Base-by-base conservation (phyloP, 805 yeast species). In the Saccharomyces eubayanus region DNA sequence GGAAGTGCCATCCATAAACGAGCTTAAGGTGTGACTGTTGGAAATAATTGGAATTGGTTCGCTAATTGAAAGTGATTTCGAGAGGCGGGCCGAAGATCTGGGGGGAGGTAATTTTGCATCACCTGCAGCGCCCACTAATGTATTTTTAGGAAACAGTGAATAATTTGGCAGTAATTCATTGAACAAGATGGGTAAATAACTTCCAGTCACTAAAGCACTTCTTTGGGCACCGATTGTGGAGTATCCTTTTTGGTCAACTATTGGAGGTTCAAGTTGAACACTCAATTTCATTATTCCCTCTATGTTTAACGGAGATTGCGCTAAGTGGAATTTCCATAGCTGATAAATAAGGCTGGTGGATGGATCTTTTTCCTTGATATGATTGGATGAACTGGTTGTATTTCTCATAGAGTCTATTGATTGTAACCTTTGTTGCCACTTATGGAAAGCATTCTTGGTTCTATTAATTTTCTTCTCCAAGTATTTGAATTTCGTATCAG, bases 401-500 rank as follows among this genome's bases (percentile, higher is more conserved):
- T 50, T 31, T 16, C 36, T 45, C 12, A 48, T 48, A 9, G 36
- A 14, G 21, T 55, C 56, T 3, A 57, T 53, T 10, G 52, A 51
- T 16, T 54, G 52, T 47, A 85, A 69, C 66, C 86, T 88, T 46
- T 82, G 87, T 58, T 83, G 81, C 98, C 98, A 92, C 64, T 94
- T 82, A 53, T 77, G 81, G 62, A 89, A 83, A 0, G 95, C 85
- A 51, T 84, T 82, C 54, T 80, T 77, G 3, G 90, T 81, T 50
- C 88, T 77, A 59, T 80, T 83, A 58, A 88, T 80, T 55, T 83
- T 79, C 48, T 80, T 77, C 55, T 84, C 87, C 57, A 87, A 78
- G 49, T 82, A 84, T 54, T 63, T 65, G 45, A 65, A 61, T 56
- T 62, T 68, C 1, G 63, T 52, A 10, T 61, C 66, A 0, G 56